A percentile compares a stretch with the other conserved stretches of the same genome.
These are phyloP conservation scores for Patellifolia procumbens DNA, from an alignment of 179 eudicot genomes.

Conservation along the genomic window DNA sequence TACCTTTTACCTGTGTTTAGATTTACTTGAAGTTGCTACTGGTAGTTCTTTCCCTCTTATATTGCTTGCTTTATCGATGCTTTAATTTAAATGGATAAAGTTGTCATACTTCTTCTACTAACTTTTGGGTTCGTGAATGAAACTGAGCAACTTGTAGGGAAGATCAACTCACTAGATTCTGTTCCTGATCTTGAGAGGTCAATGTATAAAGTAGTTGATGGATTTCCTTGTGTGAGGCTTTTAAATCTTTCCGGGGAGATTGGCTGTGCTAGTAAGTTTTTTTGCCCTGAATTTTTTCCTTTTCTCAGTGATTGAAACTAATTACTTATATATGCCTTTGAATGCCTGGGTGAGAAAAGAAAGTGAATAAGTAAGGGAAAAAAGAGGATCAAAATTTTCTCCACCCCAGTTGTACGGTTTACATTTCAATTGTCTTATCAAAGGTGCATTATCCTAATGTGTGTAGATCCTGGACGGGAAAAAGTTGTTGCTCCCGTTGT, in stretches of 20 bases:
- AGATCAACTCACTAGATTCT: conserved; percentile 57
- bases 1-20: neutral
- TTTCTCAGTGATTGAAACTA: neutral
- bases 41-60: neutral
- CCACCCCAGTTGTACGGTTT: neutral
- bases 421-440: neutral
- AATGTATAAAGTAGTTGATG: conserved; percentile 77
- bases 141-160: conserved; percentile 45
- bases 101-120: conserved; percentile 1
- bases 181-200: conserved; percentile 95
- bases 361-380: neutral
- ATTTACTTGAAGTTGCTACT: neutral
- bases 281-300: neutral
- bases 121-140: conserved; percentile 11
- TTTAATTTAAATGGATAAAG: neutral
- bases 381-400: neutral
- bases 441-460: conserved; percentile 4
- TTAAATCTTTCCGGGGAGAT: conserved; percentile 86
- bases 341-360: neutral
- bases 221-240: conserved; percentile 91
- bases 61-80: neutral
- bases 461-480: conserved; percentile 79
- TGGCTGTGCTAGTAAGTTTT: conserved; percentile 90
- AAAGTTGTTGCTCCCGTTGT: conserved; percentile 90
- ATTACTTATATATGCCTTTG: neutral